These are phyloP conservation scores for Geoglossum cookeanum DNA, from an alignment of 2,329 filamentous ascomycete genomes.

Conservation along the genomic window DNA sequence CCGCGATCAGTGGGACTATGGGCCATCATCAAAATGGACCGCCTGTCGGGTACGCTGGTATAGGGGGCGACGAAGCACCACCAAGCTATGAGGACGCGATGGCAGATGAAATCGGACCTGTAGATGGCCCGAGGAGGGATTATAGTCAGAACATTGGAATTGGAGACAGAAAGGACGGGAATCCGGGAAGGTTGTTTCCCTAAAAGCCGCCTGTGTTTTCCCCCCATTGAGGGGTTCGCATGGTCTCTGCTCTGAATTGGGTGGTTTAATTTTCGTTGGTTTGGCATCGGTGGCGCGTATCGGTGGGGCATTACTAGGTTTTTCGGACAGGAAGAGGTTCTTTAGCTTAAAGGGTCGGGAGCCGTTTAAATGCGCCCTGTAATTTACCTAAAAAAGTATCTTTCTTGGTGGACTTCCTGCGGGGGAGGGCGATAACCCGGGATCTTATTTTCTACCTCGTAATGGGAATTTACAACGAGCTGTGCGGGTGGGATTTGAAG, in stretches of 20 bases:
- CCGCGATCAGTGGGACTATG: slow-evolving; percentile 4
- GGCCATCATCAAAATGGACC: slow-evolving; percentile 14
- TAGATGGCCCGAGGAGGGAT: slow-evolving; percentile 50
- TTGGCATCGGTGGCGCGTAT: not conserved
- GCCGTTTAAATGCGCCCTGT: not conserved
- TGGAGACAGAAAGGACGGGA: not conserved
- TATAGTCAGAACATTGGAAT: slow-evolving; percentile 28
- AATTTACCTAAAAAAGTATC: not conserved
- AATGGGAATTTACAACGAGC: no score
- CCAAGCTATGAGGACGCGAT: slow-evolving; percentile 91
- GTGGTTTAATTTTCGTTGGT: not conserved
- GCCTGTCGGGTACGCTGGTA: slow-evolving; percentile 31
- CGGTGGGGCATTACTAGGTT: not conserved
- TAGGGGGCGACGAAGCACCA: slow-evolving; percentile 53
- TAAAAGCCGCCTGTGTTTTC: not conserved
- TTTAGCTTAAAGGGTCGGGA: not conserved
- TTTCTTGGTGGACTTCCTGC: no score
- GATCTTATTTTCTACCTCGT: no score
- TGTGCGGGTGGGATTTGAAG: no score
- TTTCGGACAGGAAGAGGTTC: not conserved
- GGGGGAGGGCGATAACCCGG: no score
- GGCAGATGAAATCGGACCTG: slow-evolving; percentile 55
- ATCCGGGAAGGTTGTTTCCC: not conserved
- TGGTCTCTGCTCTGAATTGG: not conserved
- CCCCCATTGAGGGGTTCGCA: not conserved